Evolutionary conservation across 495 filamentous ascomycete species (phyloP).

Genomic region (Hyaloscypha variabilis): DNA sequence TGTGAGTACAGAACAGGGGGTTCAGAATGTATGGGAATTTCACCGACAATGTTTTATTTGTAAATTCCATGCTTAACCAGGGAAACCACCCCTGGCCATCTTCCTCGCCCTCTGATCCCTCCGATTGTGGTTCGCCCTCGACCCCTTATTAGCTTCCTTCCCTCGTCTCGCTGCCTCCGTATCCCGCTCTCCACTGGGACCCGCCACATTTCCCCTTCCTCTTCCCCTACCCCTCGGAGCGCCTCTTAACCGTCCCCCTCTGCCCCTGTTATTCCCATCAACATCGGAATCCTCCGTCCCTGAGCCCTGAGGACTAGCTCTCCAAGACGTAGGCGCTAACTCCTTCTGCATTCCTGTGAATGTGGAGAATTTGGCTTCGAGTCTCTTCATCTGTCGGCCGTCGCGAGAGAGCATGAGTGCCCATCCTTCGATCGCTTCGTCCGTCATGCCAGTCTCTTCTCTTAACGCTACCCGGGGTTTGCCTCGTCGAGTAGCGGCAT

Average conservation of each 20-base stretch:
- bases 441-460: constrained; percentile 82
- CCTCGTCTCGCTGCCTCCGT: constrained; percentile 61
- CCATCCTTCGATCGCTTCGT: constrained; percentile 96
- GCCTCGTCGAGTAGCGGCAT: constrained; percentile 66
- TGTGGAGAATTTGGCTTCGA: constrained; percentile 68
- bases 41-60: too few relatives aligned
- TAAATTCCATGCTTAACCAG: too few relatives aligned
- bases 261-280: constrained; percentile 42
- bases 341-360: constrained; percentile 62
- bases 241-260: constrained; percentile 54
- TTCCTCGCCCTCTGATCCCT: constrained; percentile 77
- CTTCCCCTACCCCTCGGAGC: constrained; percentile 53
- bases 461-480: constrained; percentile 64
- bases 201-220: constrained; percentile 59
- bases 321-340: constrained; percentile 65
- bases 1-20: too few relatives aligned
- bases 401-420: constrained; percentile 79
- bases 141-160: constrained; percentile 68
- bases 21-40: too few relatives aligned
- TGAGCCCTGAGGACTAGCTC: constrained; percentile 45
- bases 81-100: constrained; percentile 60
- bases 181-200: constrained; percentile 57
- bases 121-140: constrained; percentile 65
- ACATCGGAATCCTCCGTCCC: constrained; percentile 47
- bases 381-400: constrained; percentile 59